Evolutionary conservation across 495 filamentous ascomycete species (phyloP), one percentile per base, ranked within the genome.

Genomic region (Hypoxylon intermedium): DNA sequence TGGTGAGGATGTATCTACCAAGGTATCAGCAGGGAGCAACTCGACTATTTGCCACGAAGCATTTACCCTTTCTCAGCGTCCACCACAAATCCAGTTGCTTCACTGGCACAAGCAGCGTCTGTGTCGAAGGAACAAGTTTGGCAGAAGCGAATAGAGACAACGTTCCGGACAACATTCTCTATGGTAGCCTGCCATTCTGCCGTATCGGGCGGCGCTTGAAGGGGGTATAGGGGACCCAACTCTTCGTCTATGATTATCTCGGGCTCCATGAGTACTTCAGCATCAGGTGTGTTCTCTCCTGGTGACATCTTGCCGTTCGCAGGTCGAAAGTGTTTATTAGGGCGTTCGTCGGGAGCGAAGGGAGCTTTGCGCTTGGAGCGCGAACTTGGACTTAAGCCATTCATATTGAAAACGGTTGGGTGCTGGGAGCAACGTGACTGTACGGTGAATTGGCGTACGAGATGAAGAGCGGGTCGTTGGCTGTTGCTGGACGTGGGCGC

Each of bases 61-160:
- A 19, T 74, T 67, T 88, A 97, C 69, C 95, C 94, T 67, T 84
- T 88, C 75, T 96, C 89, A 19, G 94, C 90, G 81, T 99, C 95
- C 12, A 99, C 94, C 18, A 99, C 93, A 72, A 98, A 99, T 2
- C 94, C 94, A 1, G 94, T 98, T 30, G 94, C 94, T 74, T 99
- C 95, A 68, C 90, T 95, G 12, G 92, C 89, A 68, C 94, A 84
- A 2, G 95, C 96, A 12, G 91, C 77, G 63, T 98, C 95, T 12
- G 94, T 98, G 71, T 99, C 94, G 70, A 99, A 99, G 3, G 94
- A 92, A 75, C 91, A 96, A 0, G 95, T 98, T 78, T 97, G 93
- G 72, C 93, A 98, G 79, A 99, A 99, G 58, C 96, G 90, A 72
- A 99, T 98, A 9, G 92, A 96, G 24, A 99, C 95, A 1, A 97